A percentile compares a stretch with the other conserved stretches of the same genome.
These are phyloP conservation scores for Primulina eburnea DNA, from an alignment of 257 asterid species.

Conservation along the genomic window DNA sequence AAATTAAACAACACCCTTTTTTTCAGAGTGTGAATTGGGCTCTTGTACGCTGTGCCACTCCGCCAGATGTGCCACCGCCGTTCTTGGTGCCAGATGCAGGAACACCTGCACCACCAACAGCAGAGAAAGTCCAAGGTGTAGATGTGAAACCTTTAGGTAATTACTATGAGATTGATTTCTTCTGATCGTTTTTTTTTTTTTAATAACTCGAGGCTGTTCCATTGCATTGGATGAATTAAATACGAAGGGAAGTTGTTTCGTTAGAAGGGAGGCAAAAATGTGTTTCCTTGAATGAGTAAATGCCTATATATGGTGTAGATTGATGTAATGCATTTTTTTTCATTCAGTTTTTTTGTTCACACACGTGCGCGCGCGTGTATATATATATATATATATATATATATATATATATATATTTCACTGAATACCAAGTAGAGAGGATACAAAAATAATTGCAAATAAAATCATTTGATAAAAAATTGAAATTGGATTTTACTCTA, in stretches of 20 bases:
- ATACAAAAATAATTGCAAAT: too few relatives aligned
- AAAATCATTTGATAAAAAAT: too few relatives aligned
- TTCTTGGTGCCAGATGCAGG: constrained; percentile 29
- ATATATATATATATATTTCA: too few relatives aligned
- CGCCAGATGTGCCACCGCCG: constrained; percentile 60
- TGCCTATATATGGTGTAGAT: background rate
- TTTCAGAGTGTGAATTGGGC: constrained; percentile 67
- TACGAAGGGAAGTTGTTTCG: constrained; percentile 15
- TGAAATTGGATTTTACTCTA: too few relatives aligned
- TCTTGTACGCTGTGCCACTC: constrained; percentile 58
- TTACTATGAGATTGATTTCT: constrained; percentile 64
- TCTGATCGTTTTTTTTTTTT: constrained; percentile 27
- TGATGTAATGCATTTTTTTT: too few relatives aligned
- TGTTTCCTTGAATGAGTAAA: constrained; percentile 9
- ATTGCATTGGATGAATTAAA: background rate
- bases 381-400: too few relatives aligned
- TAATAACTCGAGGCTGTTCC: background rate
- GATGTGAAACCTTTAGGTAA: constrained; percentile 56
- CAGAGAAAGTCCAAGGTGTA: constrained; percentile 28
- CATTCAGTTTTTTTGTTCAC: too few relatives aligned
- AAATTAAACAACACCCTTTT: constrained; percentile 62
- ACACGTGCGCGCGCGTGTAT: too few relatives aligned
- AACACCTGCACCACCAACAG: constrained; percentile 28
- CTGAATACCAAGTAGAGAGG: too few relatives aligned
- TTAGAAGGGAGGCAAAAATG: background rate